Conservation (phyloP, 139 green algal species). For the Chlorella sp. region DNA sequence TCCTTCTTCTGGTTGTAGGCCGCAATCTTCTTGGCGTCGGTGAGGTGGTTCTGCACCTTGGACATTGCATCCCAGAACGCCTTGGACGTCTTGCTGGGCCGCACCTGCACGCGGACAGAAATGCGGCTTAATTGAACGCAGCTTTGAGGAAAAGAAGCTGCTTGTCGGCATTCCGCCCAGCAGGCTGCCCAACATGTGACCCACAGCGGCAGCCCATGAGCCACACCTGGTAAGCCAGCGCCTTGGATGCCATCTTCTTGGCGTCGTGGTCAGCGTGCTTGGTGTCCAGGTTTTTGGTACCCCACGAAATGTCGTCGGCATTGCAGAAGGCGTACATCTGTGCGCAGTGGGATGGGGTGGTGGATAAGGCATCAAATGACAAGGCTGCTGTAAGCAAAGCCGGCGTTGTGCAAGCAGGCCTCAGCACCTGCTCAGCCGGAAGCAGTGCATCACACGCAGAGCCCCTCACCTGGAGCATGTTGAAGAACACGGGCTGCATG, state of each 20-base stretch:
- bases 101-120: slow-evolving; percentile 14
- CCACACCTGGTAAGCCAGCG: slow-evolving; percentile 30
- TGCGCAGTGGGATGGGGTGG: neutral
- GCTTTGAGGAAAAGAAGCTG: too few species aligned
- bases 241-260: slow-evolving; percentile 29
- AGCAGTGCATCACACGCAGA: neutral
- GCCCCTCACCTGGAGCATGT: slow-evolving; percentile 41
- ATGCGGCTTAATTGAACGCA: too few species aligned
- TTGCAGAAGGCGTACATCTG: slow-evolving; percentile 55
- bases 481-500: slow-evolving; percentile 54
- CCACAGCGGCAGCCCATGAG: neutral
- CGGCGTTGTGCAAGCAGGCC: too few species aligned
- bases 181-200: neutral
- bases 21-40: slow-evolving; percentile 28
- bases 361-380: too few species aligned
- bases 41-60: slow-evolving; percentile 41
- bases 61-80: slow-evolving; percentile 41
- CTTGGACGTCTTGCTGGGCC: slow-evolving; percentile 35
- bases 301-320: slow-evolving; percentile 55
- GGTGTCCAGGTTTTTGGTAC: slow-evolving; percentile 58
- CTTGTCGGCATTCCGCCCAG: neutral
- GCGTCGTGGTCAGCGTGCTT: slow-evolving; percentile 34
- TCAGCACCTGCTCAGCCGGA: neutral
- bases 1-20: slow-evolving; percentile 44
- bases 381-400: too few species aligned